Evolutionary conservation across 1,284 basidiomycete genomes (phyloP), one percentile per base, ranked within the genome.

Genomic region (Sphagnurus paluster): DNA sequence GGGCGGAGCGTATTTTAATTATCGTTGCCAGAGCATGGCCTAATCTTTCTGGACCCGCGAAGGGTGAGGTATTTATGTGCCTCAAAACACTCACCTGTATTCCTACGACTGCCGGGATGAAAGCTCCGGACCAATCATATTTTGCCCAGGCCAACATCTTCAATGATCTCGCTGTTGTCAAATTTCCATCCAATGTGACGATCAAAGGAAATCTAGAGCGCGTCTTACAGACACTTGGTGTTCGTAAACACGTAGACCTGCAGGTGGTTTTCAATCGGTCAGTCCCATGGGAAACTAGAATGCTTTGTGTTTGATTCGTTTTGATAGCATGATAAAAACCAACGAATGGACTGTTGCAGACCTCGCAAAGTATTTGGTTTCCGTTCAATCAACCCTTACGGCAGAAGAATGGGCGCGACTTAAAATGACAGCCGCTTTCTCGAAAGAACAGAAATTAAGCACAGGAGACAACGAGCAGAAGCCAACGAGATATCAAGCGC

Each of bases 91-190:
- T 87, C 43, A 57, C 82, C 0, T 95, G 93, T 57, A 82, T 99
- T n/a, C 93, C 87, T 0, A 96, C 94, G 0, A 83, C 84, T 2
- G 67, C 70, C 13, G 94, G 94, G 5, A 77, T 96, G 72, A 85
- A 82, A 57, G 59, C 66, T 44, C 91, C 96, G 0, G 68, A 71
- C 5, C 82, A 94, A 49, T 77, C 93, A 4, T 99, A 99, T 68
- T 95, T 98, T 63, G 73, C 88, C 17, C 92, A 83, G 54, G 92
- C 90, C 28, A 82, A 91, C 51, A 74, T 98, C 8, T 98, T 99
- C 64, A 78, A 83, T 10, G 95, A 99, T 65, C 72, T 98, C 17
- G 85, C 93, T 1, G 80, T 95, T 21, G 83, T 96, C 2, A 79
- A 75, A 1, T 70, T 98, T 38, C 82, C 92, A 0, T 89, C 86